phyloP scores from a whole-genome alignment of 805 yeast genomes.

The Starmerella khaoyaiensis region DNA sequence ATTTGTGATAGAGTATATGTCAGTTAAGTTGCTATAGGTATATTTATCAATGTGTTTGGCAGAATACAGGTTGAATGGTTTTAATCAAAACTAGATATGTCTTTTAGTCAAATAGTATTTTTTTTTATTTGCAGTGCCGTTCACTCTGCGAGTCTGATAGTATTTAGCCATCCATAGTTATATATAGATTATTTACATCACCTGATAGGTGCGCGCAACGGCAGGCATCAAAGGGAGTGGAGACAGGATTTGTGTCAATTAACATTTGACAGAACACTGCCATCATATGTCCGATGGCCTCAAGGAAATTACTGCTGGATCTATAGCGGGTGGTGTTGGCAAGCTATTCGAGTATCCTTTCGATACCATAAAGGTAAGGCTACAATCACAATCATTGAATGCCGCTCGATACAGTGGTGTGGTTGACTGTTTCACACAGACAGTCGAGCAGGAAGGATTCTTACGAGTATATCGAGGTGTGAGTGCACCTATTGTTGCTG shows the following conservation, averaged over 20 bases:
- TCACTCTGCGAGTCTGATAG: neutral
- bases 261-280: no score
- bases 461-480: constrained; percentile 70
- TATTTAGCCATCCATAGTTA: neutral
- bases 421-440: constrained; percentile 47
- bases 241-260: no score
- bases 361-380: constrained; percentile 80
- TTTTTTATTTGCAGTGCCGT: no score
- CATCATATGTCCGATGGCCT: constrained; percentile 6
- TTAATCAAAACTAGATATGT: no score
- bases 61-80: no score
- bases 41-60: no score
- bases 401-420: constrained; percentile 46
- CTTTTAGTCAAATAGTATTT: no score
- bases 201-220: no score
- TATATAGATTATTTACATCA: neutral
- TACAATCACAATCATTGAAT: constrained; percentile 49
- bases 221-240: no score
- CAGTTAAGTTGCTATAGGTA: no score
- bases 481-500: constrained; percentile 73
- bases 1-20: no score
- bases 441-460: constrained; percentile 57
- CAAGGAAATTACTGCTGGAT: constrained; percentile 26
- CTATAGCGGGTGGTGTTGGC: constrained; percentile 65
- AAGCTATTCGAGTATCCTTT: constrained; percentile 83